Evolutionary conservation across 257 asterid species (phyloP), one percentile per base, ranked within the genome.

Genomic region (Knoxia roxburghii): DNA sequence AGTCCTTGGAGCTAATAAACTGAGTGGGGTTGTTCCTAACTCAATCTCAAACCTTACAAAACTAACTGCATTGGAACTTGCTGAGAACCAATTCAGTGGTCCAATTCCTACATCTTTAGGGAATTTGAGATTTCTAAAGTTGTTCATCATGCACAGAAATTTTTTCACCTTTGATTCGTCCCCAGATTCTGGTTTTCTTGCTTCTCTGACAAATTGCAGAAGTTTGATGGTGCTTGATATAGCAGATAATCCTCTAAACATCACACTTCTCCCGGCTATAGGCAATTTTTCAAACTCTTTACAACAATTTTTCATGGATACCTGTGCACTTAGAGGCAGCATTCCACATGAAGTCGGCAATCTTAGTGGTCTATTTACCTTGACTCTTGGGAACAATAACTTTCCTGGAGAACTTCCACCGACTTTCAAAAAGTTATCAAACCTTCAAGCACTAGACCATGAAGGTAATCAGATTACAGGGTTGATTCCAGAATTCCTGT

Each of bases 281-380:
- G 61, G 49, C 43, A 65, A 65, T 13, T 65, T 65, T 23, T 50
- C 61, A 0, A 33, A 1, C n/a, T 33, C 60, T 13, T 3, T 65
- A 4, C 2, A 0, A 4, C 3, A 0, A 0, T 50, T 65, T 1
- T 0, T 2, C 0, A 23, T 61, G 11, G 0, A 0, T 4, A 4
- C 0, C 5, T 65, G 70, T 21, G 29, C n/a, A 46, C 27, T 55
- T 7, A 35, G 33, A 13, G 72, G 72, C 14, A 20, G 2, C 32
- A 68, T 68, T 43, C 72, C 66, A 3, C 6, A 4, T 4, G 65
- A 68, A 7, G 43, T 68, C 37, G 72, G 65, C 7, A 68, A 68
- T 18, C 66, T 68, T 0, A 55, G 35, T 5, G 33, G 65, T 12
- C 20, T 43, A 18, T 20, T 14, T 15, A 0, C 0, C 0, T 7